phyloP scores from a whole-genome alignment of 768 basidiomycete genomes.

The Suillus placidus region DNA sequence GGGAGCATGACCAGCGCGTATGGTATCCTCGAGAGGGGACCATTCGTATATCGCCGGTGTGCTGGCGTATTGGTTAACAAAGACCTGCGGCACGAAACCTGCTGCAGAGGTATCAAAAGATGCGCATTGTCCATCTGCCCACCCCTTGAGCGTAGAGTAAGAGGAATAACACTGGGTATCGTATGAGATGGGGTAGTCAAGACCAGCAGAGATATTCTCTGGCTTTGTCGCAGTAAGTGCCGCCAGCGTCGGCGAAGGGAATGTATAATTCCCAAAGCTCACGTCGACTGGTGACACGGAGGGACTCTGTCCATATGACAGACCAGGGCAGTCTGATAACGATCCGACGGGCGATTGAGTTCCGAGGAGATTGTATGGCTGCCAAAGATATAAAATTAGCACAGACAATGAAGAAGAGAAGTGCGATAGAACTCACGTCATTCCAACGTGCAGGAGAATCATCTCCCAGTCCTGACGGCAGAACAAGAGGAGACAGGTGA shows the following conservation, averaged over 20 bases:
- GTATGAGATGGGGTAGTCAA: conserved; percentile 9
- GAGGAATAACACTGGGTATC: conserved; percentile 15
- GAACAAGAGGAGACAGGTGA: conserved; percentile 33
- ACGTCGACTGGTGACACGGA: conserved; percentile 29
- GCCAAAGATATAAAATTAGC: conserved; percentile 24
- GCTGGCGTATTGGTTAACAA: conserved; percentile 30
- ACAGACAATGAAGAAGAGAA: conserved; percentile 15
- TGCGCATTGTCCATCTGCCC: conserved; percentile 24
- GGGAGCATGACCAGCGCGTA: not conserved
- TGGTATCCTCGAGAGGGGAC: conserved; percentile 25
- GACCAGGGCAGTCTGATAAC: conserved; percentile 21
- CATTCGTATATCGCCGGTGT: conserved; percentile 24
- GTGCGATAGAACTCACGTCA: conserved; percentile 31
- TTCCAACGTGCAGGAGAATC: conserved; percentile 36
- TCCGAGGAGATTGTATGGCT: conserved; percentile 39
- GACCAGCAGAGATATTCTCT: conserved; percentile 7
- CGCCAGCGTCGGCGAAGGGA: conserved; percentile 19
- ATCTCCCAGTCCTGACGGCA: conserved; percentile 34
- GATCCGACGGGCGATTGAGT: conserved; percentile 20
- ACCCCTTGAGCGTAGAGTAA: conserved; percentile 31
- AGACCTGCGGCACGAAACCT: conserved; percentile 28
- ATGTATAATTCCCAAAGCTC: conserved; percentile 25
- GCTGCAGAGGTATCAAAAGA: conserved; percentile 8
- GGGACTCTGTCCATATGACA: conserved; percentile 30
- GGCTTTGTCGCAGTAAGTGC: conserved; percentile 19